Evolutionary conservation across 371 early-diverging fungal species (phyloP).

Genomic region (Mucor saturninus): DNA sequence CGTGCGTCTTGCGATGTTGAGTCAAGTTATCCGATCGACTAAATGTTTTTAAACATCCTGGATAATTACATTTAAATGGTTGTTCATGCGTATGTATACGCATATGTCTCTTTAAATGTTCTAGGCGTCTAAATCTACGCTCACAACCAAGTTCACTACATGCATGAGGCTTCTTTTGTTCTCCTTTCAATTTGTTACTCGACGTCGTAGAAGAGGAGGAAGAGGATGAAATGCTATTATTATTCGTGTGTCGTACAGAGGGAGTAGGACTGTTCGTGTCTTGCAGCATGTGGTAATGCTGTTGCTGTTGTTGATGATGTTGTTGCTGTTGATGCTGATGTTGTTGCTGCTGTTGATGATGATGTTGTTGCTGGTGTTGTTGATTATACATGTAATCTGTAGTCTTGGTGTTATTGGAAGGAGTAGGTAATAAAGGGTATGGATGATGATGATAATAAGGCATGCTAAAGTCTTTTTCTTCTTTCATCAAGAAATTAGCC

Average conservation of each 20-base stretch:
- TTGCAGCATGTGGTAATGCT: background rate
- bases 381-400: slow-evolving; percentile 16
- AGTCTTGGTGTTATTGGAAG: slow-evolving; percentile 11
- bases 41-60: slow-evolving; percentile 79
- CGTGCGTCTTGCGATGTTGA: slow-evolving; percentile 67
- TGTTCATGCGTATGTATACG: slow-evolving; percentile 86
- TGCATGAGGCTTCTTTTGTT: slow-evolving; percentile 52
- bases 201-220: slow-evolving; percentile 20
- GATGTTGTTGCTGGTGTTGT: slow-evolving; percentile 2
- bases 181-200: slow-evolving; percentile 1
- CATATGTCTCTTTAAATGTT: slow-evolving; percentile 89
- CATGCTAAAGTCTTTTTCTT: slow-evolving; percentile 15
- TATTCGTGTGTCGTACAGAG: background rate
- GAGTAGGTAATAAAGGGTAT: slow-evolving; percentile 27
- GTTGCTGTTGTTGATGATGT: slow-evolving; percentile 6
- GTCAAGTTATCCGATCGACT: slow-evolving; percentile 79
- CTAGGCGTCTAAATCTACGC: slow-evolving; percentile 76
- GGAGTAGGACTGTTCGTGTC: slow-evolving; percentile 7
- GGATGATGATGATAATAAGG: slow-evolving; percentile 20
- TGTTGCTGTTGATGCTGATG: slow-evolving; percentile 5
- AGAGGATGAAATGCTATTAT: slow-evolving; percentile 10
- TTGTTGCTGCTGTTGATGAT: slow-evolving; percentile 2
- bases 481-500: slow-evolving; percentile 10
- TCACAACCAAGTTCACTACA: slow-evolving; percentile 63
- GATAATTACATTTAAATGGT: slow-evolving; percentile 74